phyloP scores from a whole-genome alignment of 768 basidiomycete genomes.

The Mycena rosella region DNA sequence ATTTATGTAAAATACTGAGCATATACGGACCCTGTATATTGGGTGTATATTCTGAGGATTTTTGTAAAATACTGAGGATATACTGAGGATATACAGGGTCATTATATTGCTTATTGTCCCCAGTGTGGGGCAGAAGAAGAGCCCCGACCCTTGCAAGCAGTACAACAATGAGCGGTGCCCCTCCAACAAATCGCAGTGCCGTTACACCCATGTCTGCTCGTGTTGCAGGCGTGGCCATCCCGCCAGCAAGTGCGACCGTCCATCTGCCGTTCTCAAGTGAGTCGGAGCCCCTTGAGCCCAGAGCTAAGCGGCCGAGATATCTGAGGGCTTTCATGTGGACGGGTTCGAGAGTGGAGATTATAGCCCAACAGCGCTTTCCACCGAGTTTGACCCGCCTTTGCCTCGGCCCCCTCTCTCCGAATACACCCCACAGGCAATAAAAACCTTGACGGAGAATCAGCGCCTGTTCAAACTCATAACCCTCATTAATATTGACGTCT shows the following conservation, averaged over 20 bases:
- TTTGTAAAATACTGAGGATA: too few species aligned
- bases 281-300: background rate
- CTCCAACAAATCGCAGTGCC: slow-evolving; percentile 14
- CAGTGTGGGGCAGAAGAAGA: too few species aligned
- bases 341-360: background rate
- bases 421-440: slow-evolving; percentile 30
- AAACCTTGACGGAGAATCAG: slow-evolving; percentile 44
- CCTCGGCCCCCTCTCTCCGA: slow-evolving; percentile 31
- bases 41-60: too few species aligned
- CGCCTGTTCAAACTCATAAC: slow-evolving; percentile 52
- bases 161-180: slow-evolving; percentile 41
- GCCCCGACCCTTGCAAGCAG: too few species aligned
- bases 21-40: too few species aligned
- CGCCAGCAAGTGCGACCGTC: slow-evolving; percentile 14
- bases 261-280: slow-evolving; percentile 13
- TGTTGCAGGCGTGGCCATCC: slow-evolving; percentile 24
- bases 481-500: slow-evolving; percentile 38
- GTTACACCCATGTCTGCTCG: slow-evolving; percentile 39
- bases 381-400: slow-evolving; percentile 23
- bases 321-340: background rate
- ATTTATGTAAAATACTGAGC: too few species aligned
- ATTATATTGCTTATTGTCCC: too few species aligned
- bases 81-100: too few species aligned
- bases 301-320: slow-evolving; percentile 22
- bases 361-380: background rate